A percentile compares a stretch with the other conserved stretches of the same genome.
These are phyloP conservation scores for Anaeromyces robustus DNA, from an alignment of 192 early-diverging fungal genomes.

Conservation along the genomic window DNA sequence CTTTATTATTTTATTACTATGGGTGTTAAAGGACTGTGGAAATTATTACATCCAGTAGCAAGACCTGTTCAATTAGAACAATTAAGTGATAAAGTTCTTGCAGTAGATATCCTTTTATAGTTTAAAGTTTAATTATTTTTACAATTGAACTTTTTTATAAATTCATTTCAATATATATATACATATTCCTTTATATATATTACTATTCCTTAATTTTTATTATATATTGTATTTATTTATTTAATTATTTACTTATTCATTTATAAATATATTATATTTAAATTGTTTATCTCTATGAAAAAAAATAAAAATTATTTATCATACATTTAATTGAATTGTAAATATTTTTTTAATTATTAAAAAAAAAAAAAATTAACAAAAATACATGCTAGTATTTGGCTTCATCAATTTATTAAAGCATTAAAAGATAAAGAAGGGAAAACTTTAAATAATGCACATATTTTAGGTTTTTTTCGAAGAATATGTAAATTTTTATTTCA, in stretches of 20 bases:
- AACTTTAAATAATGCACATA: conserved; percentile 61
- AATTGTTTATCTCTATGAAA: too few relatives aligned
- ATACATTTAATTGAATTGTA: too few relatives aligned
- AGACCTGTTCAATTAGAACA: conserved; percentile 66
- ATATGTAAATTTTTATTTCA: conserved; percentile 86
- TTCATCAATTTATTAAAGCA: conserved; percentile 90
- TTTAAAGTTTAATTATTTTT: not conserved
- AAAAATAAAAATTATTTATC: too few relatives aligned
- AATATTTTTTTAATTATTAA: too few relatives aligned
- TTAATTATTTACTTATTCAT: too few relatives aligned
- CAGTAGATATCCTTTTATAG: conserved; percentile 42
- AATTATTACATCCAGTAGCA: conserved; percentile 59
- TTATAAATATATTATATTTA: too few relatives aligned
- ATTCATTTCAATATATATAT: too few relatives aligned
- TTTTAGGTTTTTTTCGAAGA: conserved; percentile 83
- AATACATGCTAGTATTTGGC: conserved; percentile 76
- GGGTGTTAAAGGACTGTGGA: conserved; percentile 94
- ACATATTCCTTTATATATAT: too few relatives aligned
- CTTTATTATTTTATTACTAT: conserved; percentile 16
- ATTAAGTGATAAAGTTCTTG: conserved; percentile 56
- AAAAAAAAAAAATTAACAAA: too few relatives aligned
- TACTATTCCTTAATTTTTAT: too few relatives aligned
- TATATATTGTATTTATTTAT: too few relatives aligned
- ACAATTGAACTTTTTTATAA: too few relatives aligned
- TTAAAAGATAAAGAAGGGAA: conserved; percentile 83